These are phyloP conservation scores for Bisporella sp. DNA, from an alignment of 2,329 filamentous ascomycete genomes.

Conservation along the genomic window DNA sequence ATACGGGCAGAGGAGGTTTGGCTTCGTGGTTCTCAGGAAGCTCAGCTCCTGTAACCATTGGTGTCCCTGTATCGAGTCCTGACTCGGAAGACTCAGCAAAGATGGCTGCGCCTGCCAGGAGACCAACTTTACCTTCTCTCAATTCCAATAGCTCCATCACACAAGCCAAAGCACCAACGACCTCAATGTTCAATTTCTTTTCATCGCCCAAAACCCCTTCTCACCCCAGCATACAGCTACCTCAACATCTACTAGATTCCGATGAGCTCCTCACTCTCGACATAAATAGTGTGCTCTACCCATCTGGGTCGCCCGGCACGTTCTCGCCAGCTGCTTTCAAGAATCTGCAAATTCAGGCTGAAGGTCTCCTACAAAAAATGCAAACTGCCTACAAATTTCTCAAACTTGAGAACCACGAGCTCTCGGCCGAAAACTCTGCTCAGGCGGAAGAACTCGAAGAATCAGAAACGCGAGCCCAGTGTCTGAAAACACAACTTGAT, in stretches of 20 bases:
- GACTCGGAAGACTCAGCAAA: conserved; percentile 6
- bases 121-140: conserved; percentile 4
- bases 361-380: conserved; percentile 46
- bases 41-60: conserved; percentile 17
- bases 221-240: conserved; percentile 16
- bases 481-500: conserved; percentile 54
- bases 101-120: conserved; percentile 1
- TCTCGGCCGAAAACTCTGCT: conserved; percentile 46
- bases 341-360: conserved; percentile 52
- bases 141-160: conserved; percentile 6
- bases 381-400: conserved; percentile 52
- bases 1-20: conserved; percentile 11
- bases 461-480: conserved; percentile 41
- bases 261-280: conserved; percentile 51
- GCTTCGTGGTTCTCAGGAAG: conserved; percentile 24
- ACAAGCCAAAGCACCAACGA: conserved; percentile 8
- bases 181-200: conserved; percentile 19
- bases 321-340: conserved; percentile 55
- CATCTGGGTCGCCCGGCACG: conserved; percentile 34
- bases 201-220: conserved; percentile 18
- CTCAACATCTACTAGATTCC: conserved; percentile 23
- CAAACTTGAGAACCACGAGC: conserved; percentile 41
- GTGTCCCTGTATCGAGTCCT: conserved; percentile 13
- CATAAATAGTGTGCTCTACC: conserved; percentile 47
- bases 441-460: conserved; percentile 50